Conservation (phyloP, 2,329 filamentous ascomycete genomes). For the Trichophyton benhamiae region DNA sequence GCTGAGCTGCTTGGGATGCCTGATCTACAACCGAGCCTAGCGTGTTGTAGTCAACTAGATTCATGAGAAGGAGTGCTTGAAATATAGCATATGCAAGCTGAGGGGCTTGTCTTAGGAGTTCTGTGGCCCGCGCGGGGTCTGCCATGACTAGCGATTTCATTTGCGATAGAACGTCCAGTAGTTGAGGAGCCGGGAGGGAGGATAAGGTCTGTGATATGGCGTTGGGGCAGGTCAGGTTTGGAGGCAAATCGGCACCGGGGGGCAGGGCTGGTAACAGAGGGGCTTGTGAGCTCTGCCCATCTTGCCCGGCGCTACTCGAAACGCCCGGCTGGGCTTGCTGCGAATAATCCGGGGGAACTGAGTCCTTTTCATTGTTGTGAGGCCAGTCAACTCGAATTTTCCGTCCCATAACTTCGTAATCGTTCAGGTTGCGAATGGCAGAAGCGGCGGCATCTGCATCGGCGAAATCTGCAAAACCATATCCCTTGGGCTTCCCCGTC, state of each 20-base stretch:
- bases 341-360: slow-evolving; percentile 42
- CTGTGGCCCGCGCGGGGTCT: slow-evolving; percentile 71
- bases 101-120: slow-evolving; percentile 76
- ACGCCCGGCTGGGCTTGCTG: slow-evolving; percentile 23
- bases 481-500: slow-evolving; percentile 87
- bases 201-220: slow-evolving; percentile 85
- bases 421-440: slow-evolving; percentile 88
- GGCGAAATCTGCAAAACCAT: slow-evolving; percentile 91
- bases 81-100: slow-evolving; percentile 93
- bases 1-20: slow-evolving; percentile 32
- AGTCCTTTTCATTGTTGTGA: slow-evolving; percentile 71
- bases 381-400: slow-evolving; percentile 93
- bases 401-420: slow-evolving; percentile 87
- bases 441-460: slow-evolving; percentile 86
- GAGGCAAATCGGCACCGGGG: slow-evolving; percentile 68
- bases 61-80: slow-evolving; percentile 84
- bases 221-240: slow-evolving; percentile 72
- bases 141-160: slow-evolving; percentile 82
- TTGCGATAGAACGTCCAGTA: slow-evolving; percentile 84
- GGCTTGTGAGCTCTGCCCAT: slow-evolving; percentile 29
- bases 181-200: slow-evolving; percentile 71
- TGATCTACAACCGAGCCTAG: slow-evolving; percentile 69
- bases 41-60: slow-evolving; percentile 73
- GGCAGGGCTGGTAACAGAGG: slow-evolving; percentile 66
- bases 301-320: slow-evolving; percentile 25